phyloP scores from a whole-genome alignment of 2,329 filamentous ascomycete genomes.

The Sporothrix variecibatus region DNA sequence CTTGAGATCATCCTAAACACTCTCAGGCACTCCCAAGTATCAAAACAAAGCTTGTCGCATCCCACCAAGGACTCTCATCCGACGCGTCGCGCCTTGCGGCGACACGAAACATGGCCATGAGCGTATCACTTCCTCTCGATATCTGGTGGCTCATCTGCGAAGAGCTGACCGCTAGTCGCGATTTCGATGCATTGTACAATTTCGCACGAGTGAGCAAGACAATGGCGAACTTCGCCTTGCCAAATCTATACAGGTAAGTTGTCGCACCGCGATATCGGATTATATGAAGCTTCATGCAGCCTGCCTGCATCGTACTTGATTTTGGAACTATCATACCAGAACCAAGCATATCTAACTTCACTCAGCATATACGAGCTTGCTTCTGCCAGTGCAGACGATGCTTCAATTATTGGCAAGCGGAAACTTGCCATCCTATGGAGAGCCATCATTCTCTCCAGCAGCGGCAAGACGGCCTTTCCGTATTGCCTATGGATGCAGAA shows the following conservation, averaged over 20 bases:
- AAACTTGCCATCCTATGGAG: constrained; percentile 68
- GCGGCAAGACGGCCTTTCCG: constrained; percentile 63
- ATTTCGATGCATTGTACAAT: constrained; percentile 62
- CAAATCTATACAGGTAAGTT: constrained; percentile 63
- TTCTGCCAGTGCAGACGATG: constrained; percentile 47
- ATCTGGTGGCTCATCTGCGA: constrained; percentile 62
- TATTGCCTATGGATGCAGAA: constrained; percentile 69
- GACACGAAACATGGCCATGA: constrained; percentile 3
- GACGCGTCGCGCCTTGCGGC: not conserved
- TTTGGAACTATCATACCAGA: too few species aligned
- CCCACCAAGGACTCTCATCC: too few species aligned
- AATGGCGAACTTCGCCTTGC: constrained; percentile 60
- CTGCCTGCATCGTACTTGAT: not conserved
- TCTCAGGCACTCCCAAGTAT: not conserved
- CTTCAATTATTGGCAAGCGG: constrained; percentile 41
- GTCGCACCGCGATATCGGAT: not conserved
- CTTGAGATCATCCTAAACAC: not conserved
- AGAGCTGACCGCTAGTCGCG: constrained; percentile 56
- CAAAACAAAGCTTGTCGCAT: not conserved
- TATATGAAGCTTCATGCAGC: not conserved
- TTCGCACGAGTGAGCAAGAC: constrained; percentile 58
- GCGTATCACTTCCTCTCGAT: constrained; percentile 53
- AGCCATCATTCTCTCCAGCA: constrained; percentile 66
- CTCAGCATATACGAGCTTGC: constrained; percentile 51
- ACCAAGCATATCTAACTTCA: not conserved